These are phyloP conservation scores for Alternaria ethzedia DNA, from an alignment of 2,329 filamentous ascomycete genomes.

Conservation along the genomic window DNA sequence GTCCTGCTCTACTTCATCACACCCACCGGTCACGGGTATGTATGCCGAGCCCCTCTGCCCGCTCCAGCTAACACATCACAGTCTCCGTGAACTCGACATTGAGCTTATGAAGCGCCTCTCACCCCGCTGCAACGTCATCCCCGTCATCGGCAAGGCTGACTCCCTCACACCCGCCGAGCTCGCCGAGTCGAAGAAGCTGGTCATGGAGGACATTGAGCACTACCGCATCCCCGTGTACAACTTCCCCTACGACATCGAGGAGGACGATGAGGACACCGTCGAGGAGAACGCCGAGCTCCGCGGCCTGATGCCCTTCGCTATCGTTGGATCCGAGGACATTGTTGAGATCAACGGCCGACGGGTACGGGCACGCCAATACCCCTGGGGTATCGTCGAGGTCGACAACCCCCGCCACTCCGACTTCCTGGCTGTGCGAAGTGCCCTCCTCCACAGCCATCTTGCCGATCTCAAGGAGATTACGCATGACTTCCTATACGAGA, in stretches of 20 bases:
- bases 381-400: slow-evolving; percentile 98
- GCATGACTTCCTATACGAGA: slow-evolving; percentile 99
- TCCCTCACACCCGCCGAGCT: slow-evolving; percentile 95
- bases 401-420: slow-evolving; percentile 99
- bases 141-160: slow-evolving; percentile 97
- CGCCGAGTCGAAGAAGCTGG: slow-evolving; percentile 98
- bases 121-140: slow-evolving; percentile 97
- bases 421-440: slow-evolving; percentile 95
- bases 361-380: slow-evolving; percentile 95
- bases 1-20: slow-evolving; percentile 99
- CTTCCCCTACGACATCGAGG: slow-evolving; percentile 99
- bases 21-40: slow-evolving; percentile 91
- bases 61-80: slow-evolving; percentile 47
- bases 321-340: slow-evolving; percentile 95
- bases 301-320: slow-evolving; percentile 98
- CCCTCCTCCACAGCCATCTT: slow-evolving; percentile 95
- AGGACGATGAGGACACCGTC: slow-evolving; percentile 98
- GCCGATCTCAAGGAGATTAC: slow-evolving; percentile 99
- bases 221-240: slow-evolving; percentile 99
- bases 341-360: slow-evolving; percentile 92
- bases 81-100: slow-evolving; percentile 97
- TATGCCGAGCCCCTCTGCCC: slow-evolving; percentile 10
- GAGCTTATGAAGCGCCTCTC: slow-evolving; percentile 99
- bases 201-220: slow-evolving; percentile 99
- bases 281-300: slow-evolving; percentile 98